Percentiles rank a stretch among this genome's conserved stretches.
phyloP scores from a whole-genome alignment of 2,329 filamentous ascomycete species.

The Aspergillus texensis region DNA sequence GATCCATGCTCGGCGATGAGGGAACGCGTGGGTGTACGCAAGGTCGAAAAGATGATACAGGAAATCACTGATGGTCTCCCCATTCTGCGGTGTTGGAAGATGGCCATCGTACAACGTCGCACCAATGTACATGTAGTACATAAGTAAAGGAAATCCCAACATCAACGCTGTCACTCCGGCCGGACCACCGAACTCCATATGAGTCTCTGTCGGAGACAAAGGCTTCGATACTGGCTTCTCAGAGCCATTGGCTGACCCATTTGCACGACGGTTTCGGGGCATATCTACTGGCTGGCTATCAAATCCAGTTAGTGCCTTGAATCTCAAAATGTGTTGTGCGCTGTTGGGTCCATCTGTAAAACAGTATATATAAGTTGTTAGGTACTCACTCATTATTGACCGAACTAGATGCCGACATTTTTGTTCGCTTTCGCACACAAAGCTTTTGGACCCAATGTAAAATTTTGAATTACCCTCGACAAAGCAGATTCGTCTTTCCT shows the following conservation, averaged over 20 bases:
- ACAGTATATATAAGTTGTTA: neutral
- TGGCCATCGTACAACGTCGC: slow-evolving; percentile 87
- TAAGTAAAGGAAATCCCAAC: slow-evolving; percentile 83
- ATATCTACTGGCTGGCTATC: neutral
- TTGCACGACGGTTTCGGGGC: slow-evolving; percentile 2
- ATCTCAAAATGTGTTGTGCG: neutral
- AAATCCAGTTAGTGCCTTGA: neutral
- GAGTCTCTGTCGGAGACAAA: neutral
- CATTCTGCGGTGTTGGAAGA: slow-evolving; percentile 66
- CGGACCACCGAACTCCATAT: slow-evolving; percentile 81
- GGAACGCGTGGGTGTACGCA: slow-evolving; percentile 81
- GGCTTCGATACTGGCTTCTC: neutral
- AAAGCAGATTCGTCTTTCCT: neutral
- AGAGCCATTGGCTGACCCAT: neutral
- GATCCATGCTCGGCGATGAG: slow-evolving; percentile 76
- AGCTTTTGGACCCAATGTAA: neutral
- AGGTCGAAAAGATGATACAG: slow-evolving; percentile 68
- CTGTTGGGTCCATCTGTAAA: neutral
- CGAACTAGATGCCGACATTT: neutral
- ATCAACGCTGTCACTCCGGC: slow-evolving; percentile 78
- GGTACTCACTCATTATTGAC: neutral
- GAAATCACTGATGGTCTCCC: slow-evolving; percentile 71
- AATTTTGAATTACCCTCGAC: neutral
- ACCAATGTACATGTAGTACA: slow-evolving; percentile 99
- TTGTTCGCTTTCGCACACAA: neutral